Evolutionary conservation across 1,139 yeast species (phyloP).

Genomic region (Zygosaccharomyces pseudobailii): DNA sequence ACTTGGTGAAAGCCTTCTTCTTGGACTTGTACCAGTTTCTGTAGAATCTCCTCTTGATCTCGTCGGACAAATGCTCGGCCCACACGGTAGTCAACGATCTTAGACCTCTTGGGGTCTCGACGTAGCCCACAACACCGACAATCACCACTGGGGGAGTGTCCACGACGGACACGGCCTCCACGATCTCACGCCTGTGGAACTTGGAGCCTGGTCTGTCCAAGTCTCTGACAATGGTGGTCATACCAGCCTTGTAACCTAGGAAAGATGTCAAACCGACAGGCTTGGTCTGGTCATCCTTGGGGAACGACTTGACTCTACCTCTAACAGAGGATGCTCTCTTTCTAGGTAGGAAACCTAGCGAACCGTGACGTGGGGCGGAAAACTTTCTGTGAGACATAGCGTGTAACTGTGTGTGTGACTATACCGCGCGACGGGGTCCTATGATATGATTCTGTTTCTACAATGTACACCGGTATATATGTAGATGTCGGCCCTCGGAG

Average conservation of each 20-base stretch:
- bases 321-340: conserved; percentile 99
- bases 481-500: not conserved
- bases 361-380: conserved; percentile 99
- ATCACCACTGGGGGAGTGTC: conserved; percentile 99
- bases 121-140: conserved; percentile 99
- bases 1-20: conserved; percentile 99
- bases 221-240: conserved; percentile 99
- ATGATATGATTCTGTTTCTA: too few species aligned
- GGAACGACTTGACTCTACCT: conserved; percentile 99
- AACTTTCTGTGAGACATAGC: conserved; percentile 98
- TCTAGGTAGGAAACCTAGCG: conserved; percentile 98
- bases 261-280: conserved; percentile 99
- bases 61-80: conserved; percentile 99
- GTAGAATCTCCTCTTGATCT: conserved; percentile 99
- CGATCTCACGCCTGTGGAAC: conserved; percentile 99
- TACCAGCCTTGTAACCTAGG: conserved; percentile 99
- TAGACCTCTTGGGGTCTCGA: conserved; percentile 99
- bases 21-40: conserved; percentile 99
- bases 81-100: conserved; percentile 99
- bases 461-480: not conserved
- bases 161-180: conserved; percentile 98
- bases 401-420: not conserved
- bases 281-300: conserved; percentile 96
- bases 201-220: conserved; percentile 99
- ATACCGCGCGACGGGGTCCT: too few species aligned